phyloP scores from a whole-genome alignment of 768 basidiomycete genomes.

The Grammothele lineata region DNA sequence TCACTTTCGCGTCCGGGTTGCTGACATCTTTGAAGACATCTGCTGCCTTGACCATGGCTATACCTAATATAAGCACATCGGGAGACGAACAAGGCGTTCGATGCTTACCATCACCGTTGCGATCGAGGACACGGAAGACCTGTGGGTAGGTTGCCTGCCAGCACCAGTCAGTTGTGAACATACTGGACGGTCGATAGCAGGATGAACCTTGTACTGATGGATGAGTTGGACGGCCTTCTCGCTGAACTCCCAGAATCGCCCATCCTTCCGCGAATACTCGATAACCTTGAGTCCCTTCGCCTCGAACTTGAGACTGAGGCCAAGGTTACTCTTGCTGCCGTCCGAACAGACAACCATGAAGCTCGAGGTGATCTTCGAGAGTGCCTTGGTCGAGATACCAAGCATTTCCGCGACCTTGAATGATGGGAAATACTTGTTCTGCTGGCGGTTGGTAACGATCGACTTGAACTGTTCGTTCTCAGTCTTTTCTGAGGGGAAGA shows the following conservation, averaged over 20 bases:
- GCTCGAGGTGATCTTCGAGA: conserved; percentile 91
- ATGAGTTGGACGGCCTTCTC: conserved; percentile 80
- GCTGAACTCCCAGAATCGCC: conserved; percentile 89
- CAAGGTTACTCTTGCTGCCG: conserved; percentile 80
- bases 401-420: conserved; percentile 74
- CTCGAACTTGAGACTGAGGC: conserved; percentile 95
- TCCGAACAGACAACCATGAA: conserved; percentile 83
- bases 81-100: neutral
- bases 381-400: conserved; percentile 68
- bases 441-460: conserved; percentile 48
- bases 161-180: neutral
- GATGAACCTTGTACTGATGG: conserved; percentile 71
- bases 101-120: conserved; percentile 63
- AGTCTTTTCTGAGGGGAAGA: conserved; percentile 77
- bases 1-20: conserved; percentile 66
- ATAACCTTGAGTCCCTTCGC: conserved; percentile 90
- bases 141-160: conserved; percentile 75
- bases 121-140: conserved; percentile 69
- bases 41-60: conserved; percentile 69
- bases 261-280: conserved; percentile 84
- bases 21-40: conserved; percentile 51
- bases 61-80: neutral
- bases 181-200: neutral
- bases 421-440: conserved; percentile 69
- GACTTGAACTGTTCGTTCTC: conserved; percentile 79